Evolutionary conservation across 495 filamentous ascomycete genomes (phyloP), one percentile per base, ranked within the genome.

Genomic region (Zalerion maritima): DNA sequence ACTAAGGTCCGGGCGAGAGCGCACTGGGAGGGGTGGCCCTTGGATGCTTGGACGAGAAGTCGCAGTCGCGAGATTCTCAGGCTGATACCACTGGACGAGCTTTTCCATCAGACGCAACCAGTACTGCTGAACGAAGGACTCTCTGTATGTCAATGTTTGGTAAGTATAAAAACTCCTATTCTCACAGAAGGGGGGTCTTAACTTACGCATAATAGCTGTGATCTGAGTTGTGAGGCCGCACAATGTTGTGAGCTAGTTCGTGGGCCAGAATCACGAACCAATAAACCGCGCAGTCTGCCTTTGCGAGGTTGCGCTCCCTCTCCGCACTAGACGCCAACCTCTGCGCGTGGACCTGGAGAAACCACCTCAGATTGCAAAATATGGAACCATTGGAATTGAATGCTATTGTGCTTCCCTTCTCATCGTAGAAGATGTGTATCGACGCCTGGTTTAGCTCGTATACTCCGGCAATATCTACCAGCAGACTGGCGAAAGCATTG

Each of bases 231-330:
- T 94, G 85, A 29, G 73, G 71, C 13, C 53, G 57, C 8, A 93
- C 80, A 18, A 97, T 50, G 45, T 96, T 96, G 52, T 97, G 89
- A 26, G 91, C 86, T 41, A 97, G 50, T 55, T 97, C 89, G 52
- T 97, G 89, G 26, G 81, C 85, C 35, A 93, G 45, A 9, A 81
- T 78, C 25, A 94, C 75, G 69, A 76, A 94, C 89, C 89, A 97
- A 58, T 86, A 93, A 5, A 78, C 67, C 20, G 75, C 47, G 1
- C 85, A 82, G 21, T 85, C 73, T 4, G 62, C 62, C 46, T 48
- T 67, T 25, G 57, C 64, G n/a, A n/a, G n/a, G n/a, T n/a, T n/a
- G n/a, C n/a, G n/a, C 24, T 60, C 47, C 14, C 21, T 39, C 10
- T 23, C 21, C 5, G 13, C 11, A 8, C 45, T 36, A 2, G 9